These are phyloP conservation scores for Elsinoe fawcettii DNA, from an alignment of 2,329 filamentous ascomycete genomes.

Conservation along the genomic window DNA sequence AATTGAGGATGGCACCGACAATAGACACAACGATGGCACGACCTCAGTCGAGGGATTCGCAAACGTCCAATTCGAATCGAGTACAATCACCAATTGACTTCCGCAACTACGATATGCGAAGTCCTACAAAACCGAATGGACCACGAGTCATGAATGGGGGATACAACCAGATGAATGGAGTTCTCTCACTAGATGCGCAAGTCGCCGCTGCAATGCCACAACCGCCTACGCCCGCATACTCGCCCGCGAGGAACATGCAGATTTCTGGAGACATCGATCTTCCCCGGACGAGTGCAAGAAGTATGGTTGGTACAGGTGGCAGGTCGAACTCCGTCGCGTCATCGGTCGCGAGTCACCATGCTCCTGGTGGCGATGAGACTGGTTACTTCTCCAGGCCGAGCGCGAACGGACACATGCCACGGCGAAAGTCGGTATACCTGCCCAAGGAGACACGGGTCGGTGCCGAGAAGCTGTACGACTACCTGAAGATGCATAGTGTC, in stretches of 20 bases:
- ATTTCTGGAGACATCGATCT: conserved; percentile 57
- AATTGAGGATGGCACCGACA: conserved; percentile 21
- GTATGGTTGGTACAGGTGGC: conserved; percentile 48
- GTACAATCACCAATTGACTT: conserved; percentile 38
- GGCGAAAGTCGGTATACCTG: conserved; percentile 40
- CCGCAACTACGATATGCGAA: conserved; percentile 21
- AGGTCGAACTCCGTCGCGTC: conserved; percentile 46
- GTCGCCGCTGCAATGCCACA: conserved; percentile 56
- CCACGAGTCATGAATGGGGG: conserved; percentile 45
- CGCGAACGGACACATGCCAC: conserved; percentile 23
- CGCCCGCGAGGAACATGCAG: conserved; percentile 64
- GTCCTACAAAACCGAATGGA: conserved; percentile 27
- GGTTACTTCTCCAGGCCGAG: conserved; percentile 34
- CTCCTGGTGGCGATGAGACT: conserved; percentile 28
- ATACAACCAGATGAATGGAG: neutral
- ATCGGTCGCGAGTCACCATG: conserved; percentile 33
- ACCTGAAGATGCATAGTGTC: conserved; percentile 59
- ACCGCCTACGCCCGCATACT: conserved; percentile 68
- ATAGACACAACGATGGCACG: conserved; percentile 19
- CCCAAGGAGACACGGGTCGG: conserved; percentile 55
- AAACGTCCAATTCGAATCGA: conserved; percentile 27
- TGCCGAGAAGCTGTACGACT: conserved; percentile 62
- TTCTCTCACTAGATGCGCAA: conserved; percentile 43
- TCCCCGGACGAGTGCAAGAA: conserved; percentile 57
- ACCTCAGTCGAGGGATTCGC: conserved; percentile 26